Percentiles rank a stretch among this genome's conserved stretches.
These are phyloP conservation scores for Aurantiochytrium sp. DNA, from an alignment of 108 stramenopile species.

Conservation along the genomic window DNA sequence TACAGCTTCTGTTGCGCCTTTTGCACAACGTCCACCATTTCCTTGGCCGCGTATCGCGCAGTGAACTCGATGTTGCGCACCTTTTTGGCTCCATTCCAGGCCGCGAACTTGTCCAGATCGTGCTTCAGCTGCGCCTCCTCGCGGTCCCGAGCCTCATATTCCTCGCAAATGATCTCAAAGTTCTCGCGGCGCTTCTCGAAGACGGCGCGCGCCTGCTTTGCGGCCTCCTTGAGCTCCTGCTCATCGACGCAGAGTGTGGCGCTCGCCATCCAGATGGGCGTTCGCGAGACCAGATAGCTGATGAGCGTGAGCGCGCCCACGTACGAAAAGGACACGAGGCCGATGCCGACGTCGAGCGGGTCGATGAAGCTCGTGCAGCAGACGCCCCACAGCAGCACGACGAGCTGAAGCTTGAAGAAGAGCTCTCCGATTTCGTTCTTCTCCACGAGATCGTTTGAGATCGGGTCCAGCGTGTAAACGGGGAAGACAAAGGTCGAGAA, in stretches of 20 bases:
- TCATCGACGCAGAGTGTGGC: slow-evolving; percentile 9
- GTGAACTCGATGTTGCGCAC: neutral
- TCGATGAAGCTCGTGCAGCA: neutral
- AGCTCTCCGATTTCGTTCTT: neutral
- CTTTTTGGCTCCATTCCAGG: neutral
- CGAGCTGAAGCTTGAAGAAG: neutral
- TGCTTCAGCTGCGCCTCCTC: neutral
- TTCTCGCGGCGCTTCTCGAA: neutral
- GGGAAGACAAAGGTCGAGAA: slow-evolving; percentile 23
- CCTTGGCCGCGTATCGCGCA: neutral
- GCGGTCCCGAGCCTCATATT: neutral
- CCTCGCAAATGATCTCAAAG: slow-evolving; percentile 11
- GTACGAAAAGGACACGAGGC: neutral
- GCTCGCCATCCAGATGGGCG: slow-evolving; percentile 23
- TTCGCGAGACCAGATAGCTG: neutral
- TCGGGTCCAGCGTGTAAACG: neutral
- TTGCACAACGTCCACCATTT: slow-evolving; percentile 9
- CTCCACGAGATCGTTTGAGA: neutral
- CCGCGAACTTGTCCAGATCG: neutral
- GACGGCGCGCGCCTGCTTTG: neutral
- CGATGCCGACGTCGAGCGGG: neutral
- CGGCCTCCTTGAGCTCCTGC: slow-evolving; percentile 14
- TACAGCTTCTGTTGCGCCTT: neutral
- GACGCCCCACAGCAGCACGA: neutral
- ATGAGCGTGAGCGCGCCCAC: neutral